Percentiles rank a stretch among this genome's conserved stretches.
phyloP scores from a whole-genome alignment of 257 asterid species.

The Solanum rostratum region DNA sequence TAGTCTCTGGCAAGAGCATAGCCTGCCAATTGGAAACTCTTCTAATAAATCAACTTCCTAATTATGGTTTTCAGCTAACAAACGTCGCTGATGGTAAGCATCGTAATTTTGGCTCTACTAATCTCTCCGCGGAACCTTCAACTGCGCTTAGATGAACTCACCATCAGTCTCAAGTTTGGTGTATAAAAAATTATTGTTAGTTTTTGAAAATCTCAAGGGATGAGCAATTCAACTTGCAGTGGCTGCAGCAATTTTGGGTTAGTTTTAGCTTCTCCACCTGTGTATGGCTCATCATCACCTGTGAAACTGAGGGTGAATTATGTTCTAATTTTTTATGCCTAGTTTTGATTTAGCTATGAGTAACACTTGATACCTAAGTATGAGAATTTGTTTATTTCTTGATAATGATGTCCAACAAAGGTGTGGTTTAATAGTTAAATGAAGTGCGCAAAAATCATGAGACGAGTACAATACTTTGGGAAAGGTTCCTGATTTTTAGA shows the following conservation, averaged over 20 bases:
- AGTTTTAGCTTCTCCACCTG: slow-evolving; percentile 26
- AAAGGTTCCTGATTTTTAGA: too few relatives aligned
- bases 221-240: slow-evolving; percentile 1
- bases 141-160: slow-evolving; percentile 26
- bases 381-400: too few relatives aligned
- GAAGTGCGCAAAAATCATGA: too few relatives aligned
- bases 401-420: too few relatives aligned
- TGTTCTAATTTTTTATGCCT: background rate
- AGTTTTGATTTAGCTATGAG: background rate
- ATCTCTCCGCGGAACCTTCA: slow-evolving; percentile 29
- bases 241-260: slow-evolving; percentile 42
- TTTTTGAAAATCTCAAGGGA: background rate
- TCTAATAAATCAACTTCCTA: slow-evolving; percentile 80
- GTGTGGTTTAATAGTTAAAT: too few relatives aligned
- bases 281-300: background rate
- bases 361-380: background rate
- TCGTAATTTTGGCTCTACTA: slow-evolving; percentile 65
- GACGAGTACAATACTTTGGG: too few relatives aligned
- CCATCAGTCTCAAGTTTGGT: background rate
- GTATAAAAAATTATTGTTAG: background rate
- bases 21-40: slow-evolving; percentile 93
- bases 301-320: background rate
- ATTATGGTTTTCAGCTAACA: slow-evolving; percentile 48
- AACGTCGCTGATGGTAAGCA: slow-evolving; percentile 86
- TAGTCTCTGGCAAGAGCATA: slow-evolving; percentile 78